Evolutionary conservation across 257 asterid species (phyloP).

Genomic region (Solanum megistacrolobum): DNA sequence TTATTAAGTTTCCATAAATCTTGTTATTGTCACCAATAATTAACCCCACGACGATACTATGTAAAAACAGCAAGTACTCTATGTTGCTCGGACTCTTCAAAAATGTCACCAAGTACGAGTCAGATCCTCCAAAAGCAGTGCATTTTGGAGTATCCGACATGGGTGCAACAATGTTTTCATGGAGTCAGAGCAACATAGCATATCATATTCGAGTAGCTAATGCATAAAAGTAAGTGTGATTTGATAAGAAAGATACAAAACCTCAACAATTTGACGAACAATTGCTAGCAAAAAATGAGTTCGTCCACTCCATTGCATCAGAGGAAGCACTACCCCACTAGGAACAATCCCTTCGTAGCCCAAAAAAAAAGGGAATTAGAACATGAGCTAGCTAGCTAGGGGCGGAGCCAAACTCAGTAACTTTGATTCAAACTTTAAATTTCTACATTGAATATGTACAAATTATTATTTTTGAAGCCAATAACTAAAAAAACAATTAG

Average conservation of each 20-base stretch:
- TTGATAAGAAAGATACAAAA: constrained; percentile 3
- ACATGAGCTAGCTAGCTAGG: background rate
- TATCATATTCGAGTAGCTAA: background rate
- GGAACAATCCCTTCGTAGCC: constrained; percentile 75
- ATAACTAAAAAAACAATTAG: background rate
- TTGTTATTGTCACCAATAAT: background rate
- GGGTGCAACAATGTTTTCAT: background rate
- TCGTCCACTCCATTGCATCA: constrained; percentile 99
- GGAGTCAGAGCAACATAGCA: background rate
- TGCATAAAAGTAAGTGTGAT: background rate
- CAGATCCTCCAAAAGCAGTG: background rate
- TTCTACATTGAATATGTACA: background rate
- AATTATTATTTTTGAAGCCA: background rate
- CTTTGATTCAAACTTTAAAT: background rate
- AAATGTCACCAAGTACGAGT: background rate
- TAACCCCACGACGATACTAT: background rate
- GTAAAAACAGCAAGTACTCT: background rate
- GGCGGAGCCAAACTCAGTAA: background rate
- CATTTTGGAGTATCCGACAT: background rate
- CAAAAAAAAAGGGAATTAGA: background rate
- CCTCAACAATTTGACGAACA: constrained; percentile 56
- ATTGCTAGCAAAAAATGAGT: constrained; percentile 77
- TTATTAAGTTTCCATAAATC: background rate
- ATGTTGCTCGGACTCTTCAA: background rate
- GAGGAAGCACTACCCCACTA: constrained; percentile 69